Base-by-base conservation (phyloP, 2,329 filamentous ascomycete species). In the Fusarium sp. region DNA sequence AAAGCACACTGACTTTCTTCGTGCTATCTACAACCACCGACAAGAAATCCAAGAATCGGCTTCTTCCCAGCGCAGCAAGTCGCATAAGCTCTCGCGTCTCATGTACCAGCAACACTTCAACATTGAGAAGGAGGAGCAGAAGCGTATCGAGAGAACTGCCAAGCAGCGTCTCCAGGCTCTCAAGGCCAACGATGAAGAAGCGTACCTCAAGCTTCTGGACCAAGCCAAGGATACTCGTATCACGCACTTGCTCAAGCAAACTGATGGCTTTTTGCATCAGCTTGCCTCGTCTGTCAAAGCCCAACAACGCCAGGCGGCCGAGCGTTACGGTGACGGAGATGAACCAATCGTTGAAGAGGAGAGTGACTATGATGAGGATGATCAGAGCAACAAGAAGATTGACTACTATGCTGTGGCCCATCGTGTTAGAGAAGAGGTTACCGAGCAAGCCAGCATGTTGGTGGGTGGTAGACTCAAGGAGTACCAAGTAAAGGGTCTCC, bases 201-300 rank as follows among this genome's bases (percentile, higher is more conserved):
- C 95, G 1, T 99, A 99, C 75, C 86, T 99, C 78, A 97, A 97
- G 78, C 84, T 99, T 73, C 89, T 99, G 70, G 95, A 96, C 73
- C 94, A 99, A 77, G 95, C 95, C 71, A 99, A 99, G 82, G 95
- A 99, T 81, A 98, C 94, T 35, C 94, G 95, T 88, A 99, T 99
- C 65, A 97, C 95, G 9, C 95, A 99, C 75, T 81, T 99, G 72
- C 89, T 99, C 69, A 92, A 92, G 73, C 95, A 99, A 79, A 99
- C 95, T 47, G 94, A 99, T 76, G 93, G 93, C 49, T 99, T 99
- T 87, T 84, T 99, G 79, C 90, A 93, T 68, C 94, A 98, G 77
- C 89, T 99, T 60, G 93, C 96, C 44, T 89, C 91, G 3, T 98
- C 95, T 14, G 95, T 99, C 73, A 95, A 96, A 75, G 88, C 89